These are phyloP conservation scores for Cavenderia fasciculata DNA, from an alignment of 78 protist species.

Conservation along the genomic window DNA sequence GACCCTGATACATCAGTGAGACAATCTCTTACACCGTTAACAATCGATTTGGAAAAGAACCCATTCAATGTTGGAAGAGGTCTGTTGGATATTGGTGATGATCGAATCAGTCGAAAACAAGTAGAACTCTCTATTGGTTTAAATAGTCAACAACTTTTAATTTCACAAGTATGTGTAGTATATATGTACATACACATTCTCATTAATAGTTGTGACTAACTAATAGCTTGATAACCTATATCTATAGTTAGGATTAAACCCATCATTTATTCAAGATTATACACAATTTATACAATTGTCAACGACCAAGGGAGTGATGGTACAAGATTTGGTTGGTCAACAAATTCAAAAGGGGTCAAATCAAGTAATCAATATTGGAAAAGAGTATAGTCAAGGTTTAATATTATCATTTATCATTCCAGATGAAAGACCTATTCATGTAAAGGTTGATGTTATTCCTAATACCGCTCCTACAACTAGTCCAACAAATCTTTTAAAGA, in stretches of 20 bases:
- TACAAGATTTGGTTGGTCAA: neutral
- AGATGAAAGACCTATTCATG: slow-evolving; percentile 6
- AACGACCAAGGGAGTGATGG: neutral
- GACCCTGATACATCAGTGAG: no score
- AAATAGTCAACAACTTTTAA: neutral
- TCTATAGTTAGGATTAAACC: slow-evolving; percentile 1
- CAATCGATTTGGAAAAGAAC: no score
- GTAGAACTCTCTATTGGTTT: neutral
- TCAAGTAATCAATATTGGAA: neutral
- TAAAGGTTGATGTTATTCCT: neutral
- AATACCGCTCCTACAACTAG: neutral
- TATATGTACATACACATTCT: neutral
- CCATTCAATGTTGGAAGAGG: slow-evolving; percentile 1
- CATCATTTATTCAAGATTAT: neutral
- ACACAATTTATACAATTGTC: neutral
- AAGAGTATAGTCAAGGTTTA: no score
- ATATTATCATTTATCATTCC: slow-evolving; percentile 5
- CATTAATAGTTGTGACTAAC: neutral
- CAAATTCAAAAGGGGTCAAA: neutral
- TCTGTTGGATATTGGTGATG: neutral
- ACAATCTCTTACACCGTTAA: no score
- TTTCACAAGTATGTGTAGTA: neutral
- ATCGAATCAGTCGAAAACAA: neutral
- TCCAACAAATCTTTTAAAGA: neutral
- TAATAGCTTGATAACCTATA: neutral